Evolutionary conservation across 345 rosid genomes (phyloP).

Genomic region (Pugionium dolabratum): DNA sequence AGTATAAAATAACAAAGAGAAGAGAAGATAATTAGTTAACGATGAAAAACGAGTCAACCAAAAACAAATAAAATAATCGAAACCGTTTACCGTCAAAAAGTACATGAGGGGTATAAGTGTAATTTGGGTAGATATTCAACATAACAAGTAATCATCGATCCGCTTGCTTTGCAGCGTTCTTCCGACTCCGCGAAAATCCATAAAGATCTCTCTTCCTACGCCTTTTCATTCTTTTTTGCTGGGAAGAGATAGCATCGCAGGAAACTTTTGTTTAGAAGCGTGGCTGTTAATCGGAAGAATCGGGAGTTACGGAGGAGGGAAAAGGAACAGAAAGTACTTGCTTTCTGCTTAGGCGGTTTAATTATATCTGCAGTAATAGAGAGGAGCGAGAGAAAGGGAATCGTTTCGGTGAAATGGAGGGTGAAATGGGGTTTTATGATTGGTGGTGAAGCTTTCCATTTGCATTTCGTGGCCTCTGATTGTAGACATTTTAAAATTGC

Average conservation of each 20-base stretch:
- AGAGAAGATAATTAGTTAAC: not conserved
- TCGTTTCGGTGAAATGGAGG: not conserved
- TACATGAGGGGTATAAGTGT: constrained; percentile 8
- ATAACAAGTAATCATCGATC: constrained; percentile 7
- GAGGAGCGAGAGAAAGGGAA: not conserved
- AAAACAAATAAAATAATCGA: constrained; percentile 3
- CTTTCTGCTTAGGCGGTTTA: constrained; percentile 4
- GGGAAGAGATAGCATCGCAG: not conserved
- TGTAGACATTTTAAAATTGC: not conserved
- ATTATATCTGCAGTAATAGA: not conserved
- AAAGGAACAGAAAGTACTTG: not conserved
- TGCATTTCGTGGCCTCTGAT: constrained; percentile 10
- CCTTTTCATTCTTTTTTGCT: not conserved
- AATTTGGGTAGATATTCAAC: not conserved
- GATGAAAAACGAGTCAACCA: not conserved
- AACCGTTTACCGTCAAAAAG: constrained; percentile 5
- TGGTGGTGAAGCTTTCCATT: constrained; percentile 16
- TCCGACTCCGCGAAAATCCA: constrained; percentile 6
- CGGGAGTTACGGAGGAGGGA: not conserved
- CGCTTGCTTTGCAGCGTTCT: constrained; percentile 20
- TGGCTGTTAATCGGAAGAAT: not conserved
- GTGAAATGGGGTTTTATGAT: constrained; percentile 2
- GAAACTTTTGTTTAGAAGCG: not conserved
- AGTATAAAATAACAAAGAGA: no score
- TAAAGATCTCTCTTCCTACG: not conserved